Evolutionary conservation across 257 asterid species (phyloP), one percentile per base, ranked within the genome.

Genomic region (Salvia rosmarinus): DNA sequence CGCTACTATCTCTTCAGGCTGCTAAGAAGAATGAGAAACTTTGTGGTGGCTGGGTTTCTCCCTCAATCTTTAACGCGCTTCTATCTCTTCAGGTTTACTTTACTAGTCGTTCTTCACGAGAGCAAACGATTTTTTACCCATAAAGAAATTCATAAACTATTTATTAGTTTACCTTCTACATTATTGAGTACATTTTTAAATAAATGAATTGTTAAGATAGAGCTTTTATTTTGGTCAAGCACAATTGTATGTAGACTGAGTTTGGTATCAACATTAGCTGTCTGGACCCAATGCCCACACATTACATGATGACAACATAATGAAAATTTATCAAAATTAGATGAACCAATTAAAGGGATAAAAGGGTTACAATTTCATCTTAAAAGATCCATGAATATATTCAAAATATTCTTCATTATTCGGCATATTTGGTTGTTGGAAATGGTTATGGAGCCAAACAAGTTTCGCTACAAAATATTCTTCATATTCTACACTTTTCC

Each of bases 351-450:
- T n/a, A 35, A n/a, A 13, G 46, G 13, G 32, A 20, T 40, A 32
- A 32, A n/a, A n/a, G 11, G 42, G 2, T 25, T 32, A 23, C 10
- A 71, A 11, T 44, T 69, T 56, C 25, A 55, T 14, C 67, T 19
- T 57, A 25, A 58, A 28, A n/a, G n/a, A 40, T 9, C n/a, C 19
- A 13, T 9, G 3, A n/a, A 14, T 44, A 52, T 56, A 30, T 47
- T 32, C 23, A 32, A 30, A 30, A 7, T 23, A 9, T 13, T 65
- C 23, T 64, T 51, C 61, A 60, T 67, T 50, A 14, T 75, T 64
- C 28, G 30, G 57, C 52, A 9, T 42, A 32, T 52, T 52, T 70
- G 73, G 69, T 76, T 3, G 77, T 35, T 71, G 77, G 56, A 58
- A 37, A 59, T 61, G 20, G 66, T n/a, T 3, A 61, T 47, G 63